Evolutionary conservation across 306 rosid species (phyloP), one percentile per base, ranked within the genome.

Genomic region (Ormosia semicastrata): DNA sequence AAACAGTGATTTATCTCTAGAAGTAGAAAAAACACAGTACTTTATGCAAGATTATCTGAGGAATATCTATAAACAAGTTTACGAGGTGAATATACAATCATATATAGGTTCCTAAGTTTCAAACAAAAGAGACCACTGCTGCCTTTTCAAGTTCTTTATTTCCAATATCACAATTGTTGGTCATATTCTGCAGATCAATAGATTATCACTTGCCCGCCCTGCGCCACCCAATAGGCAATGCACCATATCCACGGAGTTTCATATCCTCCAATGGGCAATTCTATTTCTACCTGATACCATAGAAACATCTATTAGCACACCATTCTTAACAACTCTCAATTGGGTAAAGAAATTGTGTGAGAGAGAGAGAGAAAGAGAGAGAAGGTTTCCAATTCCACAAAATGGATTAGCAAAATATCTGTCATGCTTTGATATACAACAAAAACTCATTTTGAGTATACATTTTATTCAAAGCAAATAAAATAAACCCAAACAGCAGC

Each of bases 221-320:
- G 82, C 53, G 52, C 80, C 80, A 70, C 74, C 66, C 72, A 43
- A 79, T 46, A 29, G 72, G 84, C 67, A 79, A 78, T 52, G 83
- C 88, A 54, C 77, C 80, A 71, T 67, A 85, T 82, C 67, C 88
- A 73, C 83, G 8, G 77, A 73, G 75, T 78, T 85, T 82, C 84
- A 76, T 40, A 64, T 46, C 77, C 68, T 8, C 74, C 53, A 82
- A 69, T 36, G 79, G 81, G 39, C 17, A 81, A 81, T 81, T 83
- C 88, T 83, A 88, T 83, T 78, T 86, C 89, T 80, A 88, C 89
- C 92, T 87, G 88, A 84, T 63, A 73, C 14, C 66, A 83, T n/a
- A 54, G 29, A 81, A 81, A 44, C 66, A 86, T 76, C 49, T 34
- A 71, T 80, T 5, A 80, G 76, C 9, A 73, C 15, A 10, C 59